Evolutionary conservation across 768 basidiomycete genomes (phyloP).

Genomic region (Xerocomus spinulosus): DNA sequence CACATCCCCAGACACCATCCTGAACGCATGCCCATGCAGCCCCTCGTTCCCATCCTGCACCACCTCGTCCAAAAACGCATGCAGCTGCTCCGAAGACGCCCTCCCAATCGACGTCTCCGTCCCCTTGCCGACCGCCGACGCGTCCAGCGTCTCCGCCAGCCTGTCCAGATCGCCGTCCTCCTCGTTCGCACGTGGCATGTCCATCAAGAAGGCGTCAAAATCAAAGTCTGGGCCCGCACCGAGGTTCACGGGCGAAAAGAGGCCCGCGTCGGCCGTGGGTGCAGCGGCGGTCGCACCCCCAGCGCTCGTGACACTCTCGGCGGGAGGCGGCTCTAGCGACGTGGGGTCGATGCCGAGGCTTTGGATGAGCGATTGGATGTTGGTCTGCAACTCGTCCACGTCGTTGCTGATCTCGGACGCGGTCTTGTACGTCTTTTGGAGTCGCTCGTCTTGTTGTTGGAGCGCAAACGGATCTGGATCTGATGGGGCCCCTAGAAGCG

Average conservation of each 20-base stretch:
- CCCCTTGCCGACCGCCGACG: slow-evolving; percentile 27
- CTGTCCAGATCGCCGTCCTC: slow-evolving; percentile 31
- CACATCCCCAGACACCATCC: background rate
- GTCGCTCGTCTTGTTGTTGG: slow-evolving; percentile 37
- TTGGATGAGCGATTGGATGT: slow-evolving; percentile 68
- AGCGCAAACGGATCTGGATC: slow-evolving; percentile 31
- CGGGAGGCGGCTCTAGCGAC: slow-evolving; percentile 13
- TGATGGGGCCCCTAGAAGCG: slow-evolving; percentile 21
- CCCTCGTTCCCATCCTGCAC: slow-evolving; percentile 26
- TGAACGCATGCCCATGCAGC: slow-evolving; percentile 5
- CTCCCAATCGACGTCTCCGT: slow-evolving; percentile 26
- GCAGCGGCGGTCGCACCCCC: slow-evolving; percentile 1
- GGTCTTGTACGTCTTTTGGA: slow-evolving; percentile 55
- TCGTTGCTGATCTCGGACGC: slow-evolving; percentile 66
- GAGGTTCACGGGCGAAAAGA: slow-evolving; percentile 14
- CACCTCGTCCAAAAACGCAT: slow-evolving; percentile 43
- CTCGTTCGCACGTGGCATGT: slow-evolving; percentile 31
- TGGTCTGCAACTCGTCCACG: slow-evolving; percentile 63
- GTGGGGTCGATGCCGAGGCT: slow-evolving; percentile 61
- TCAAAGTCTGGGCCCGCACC: slow-evolving; percentile 29
- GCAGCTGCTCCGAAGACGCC: slow-evolving; percentile 34
- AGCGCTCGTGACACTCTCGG: slow-evolving; percentile 8
- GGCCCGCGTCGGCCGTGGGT: slow-evolving; percentile 9
- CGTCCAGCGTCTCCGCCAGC: slow-evolving; percentile 31
- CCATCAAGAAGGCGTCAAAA: slow-evolving; percentile 39